A percentile compares a stretch with the other conserved stretches of the same genome.
Conservation (phyloP, 768 basidiomycete genomes). For the Termitomyces titanicus region DNA sequence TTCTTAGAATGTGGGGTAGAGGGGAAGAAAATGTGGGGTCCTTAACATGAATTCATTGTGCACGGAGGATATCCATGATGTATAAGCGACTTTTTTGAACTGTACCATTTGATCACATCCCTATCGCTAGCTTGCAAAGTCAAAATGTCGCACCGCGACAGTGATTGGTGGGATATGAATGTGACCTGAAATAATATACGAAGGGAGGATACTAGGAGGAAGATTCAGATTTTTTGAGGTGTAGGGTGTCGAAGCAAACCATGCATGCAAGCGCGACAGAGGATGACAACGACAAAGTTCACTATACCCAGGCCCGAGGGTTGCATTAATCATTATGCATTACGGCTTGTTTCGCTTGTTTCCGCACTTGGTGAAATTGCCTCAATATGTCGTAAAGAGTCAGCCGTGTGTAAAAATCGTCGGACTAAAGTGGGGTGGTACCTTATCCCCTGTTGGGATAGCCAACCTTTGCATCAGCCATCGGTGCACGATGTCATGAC, state of each 20-base stretch:
- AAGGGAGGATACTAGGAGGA: neutral
- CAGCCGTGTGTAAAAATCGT: conserved; percentile 3
- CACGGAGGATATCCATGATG: neutral
- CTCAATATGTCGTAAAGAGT: neutral
- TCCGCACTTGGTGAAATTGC: neutral
- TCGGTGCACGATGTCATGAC: neutral
- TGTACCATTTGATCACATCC: neutral
- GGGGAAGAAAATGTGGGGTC: neutral
- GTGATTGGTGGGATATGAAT: neutral
- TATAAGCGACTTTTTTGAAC: neutral
- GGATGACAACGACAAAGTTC: neutral
- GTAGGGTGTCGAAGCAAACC: no score
- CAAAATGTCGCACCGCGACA: neutral
- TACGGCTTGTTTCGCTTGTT: no score
- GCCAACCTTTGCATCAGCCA: neutral
- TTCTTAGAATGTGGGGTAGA: neutral
- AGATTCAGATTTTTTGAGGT: no score
- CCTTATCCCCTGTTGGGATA: conserved; percentile 14
- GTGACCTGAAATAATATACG: neutral
- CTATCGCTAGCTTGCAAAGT: neutral
- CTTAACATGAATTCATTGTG: conserved; percentile 3
- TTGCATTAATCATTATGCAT: no score
- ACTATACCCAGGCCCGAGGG: no score
- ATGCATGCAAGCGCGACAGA: neutral
- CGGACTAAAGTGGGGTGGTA: neutral